Percentiles rank a stretch among this genome's conserved stretches.
These are phyloP conservation scores for Fagopyrum tataricum DNA, from an alignment of 148 eudicot species.

Conservation along the genomic window DNA sequence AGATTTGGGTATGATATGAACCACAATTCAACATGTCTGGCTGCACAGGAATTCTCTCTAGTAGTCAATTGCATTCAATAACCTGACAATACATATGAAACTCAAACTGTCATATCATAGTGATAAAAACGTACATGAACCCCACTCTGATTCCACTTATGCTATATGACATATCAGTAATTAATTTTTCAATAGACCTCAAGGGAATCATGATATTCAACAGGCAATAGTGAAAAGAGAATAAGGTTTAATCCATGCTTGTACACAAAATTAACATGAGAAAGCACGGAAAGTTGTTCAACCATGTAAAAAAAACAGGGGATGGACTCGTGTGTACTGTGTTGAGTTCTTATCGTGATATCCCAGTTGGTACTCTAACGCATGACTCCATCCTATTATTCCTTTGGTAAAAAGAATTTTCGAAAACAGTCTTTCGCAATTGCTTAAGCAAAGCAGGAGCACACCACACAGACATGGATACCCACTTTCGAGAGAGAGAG, in stretches of 20 bases:
- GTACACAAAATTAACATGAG: no score
- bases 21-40: slow-evolving; percentile 6
- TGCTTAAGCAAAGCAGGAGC: no score
- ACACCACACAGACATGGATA: no score
- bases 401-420: no score
- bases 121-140: background rate
- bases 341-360: no score
- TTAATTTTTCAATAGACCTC: background rate
- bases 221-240: background rate
- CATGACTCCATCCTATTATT: no score
- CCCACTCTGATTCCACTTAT: background rate
- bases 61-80: slow-evolving; percentile 1
- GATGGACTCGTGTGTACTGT: no score
- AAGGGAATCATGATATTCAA: background rate
- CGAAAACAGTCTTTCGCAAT: no score
- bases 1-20: background rate
- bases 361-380: no score
- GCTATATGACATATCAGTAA: background rate
- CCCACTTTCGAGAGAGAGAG: no score
- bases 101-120: background rate
- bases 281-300: no score
- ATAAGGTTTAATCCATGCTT: background rate
- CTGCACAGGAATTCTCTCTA: slow-evolving; percentile 7
- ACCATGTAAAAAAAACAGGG: no score
- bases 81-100: slow-evolving; percentile 1